Percentiles rank a stretch among this genome's conserved stretches.
These are phyloP conservation scores for Torulaspora pretoriensis DNA, from an alignment of 1,139 yeast species.

Conservation along the genomic window DNA sequence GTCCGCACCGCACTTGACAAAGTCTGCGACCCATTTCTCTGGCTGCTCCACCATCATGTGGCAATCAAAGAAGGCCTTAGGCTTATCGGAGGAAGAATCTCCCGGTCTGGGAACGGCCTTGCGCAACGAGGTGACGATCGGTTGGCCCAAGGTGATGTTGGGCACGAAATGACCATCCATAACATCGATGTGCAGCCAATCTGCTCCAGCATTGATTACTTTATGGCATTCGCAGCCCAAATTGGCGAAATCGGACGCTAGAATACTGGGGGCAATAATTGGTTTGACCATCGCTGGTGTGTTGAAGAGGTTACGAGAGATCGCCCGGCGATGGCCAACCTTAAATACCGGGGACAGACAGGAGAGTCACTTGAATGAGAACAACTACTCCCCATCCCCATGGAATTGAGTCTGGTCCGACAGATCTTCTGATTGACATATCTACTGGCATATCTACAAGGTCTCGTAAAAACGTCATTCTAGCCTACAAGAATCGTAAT, in stretches of 20 bases:
- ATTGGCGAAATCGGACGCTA: conserved; percentile 91
- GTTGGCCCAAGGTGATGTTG: conserved; percentile 89
- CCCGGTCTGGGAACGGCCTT: conserved; percentile 62
- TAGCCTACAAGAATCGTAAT: too few species aligned
- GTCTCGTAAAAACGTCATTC: too few species aligned
- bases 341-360: not conserved
- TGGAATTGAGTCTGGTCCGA: not conserved
- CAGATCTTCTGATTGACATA: not conserved
- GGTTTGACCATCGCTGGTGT: conserved; percentile 57
- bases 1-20: conserved; percentile 94
- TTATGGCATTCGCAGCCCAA: conserved; percentile 82
- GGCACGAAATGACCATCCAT: conserved; percentile 99
- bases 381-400: not conserved
- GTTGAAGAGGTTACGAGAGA: not conserved
- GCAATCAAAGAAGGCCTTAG: conserved; percentile 81
- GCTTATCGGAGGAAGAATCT: conserved; percentile 35
- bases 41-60: conserved; percentile 99
- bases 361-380: not conserved
- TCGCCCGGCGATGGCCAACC: not conserved
- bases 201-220: conserved; percentile 73
- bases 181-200: conserved; percentile 96
- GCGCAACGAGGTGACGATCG: conserved; percentile 77
- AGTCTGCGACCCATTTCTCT: conserved; percentile 88
- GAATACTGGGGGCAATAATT: conserved; percentile 91
- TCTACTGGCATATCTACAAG: not conserved